Percentiles rank a stretch among this genome's conserved stretches.
Conservation (phyloP, 108 stramenopile genomes). For the Cyclotella kingstonii region DNA sequence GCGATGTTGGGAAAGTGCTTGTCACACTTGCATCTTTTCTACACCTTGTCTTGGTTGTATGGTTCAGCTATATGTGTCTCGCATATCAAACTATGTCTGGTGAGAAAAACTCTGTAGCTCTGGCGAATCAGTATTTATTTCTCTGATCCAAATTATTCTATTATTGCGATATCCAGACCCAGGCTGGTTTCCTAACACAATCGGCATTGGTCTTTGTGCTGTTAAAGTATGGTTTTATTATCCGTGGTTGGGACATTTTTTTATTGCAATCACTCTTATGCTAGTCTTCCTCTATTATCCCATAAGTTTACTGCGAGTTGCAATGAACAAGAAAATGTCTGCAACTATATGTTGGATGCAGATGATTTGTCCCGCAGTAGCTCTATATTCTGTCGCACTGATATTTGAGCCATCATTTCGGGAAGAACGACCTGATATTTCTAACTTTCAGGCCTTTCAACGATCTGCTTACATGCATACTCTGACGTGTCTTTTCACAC, state of each 20-base stretch:
- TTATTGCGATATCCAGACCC: constrained; percentile 14
- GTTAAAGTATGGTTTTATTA: constrained; percentile 75
- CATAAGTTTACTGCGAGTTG: constrained; percentile 56
- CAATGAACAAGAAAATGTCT: constrained; percentile 69
- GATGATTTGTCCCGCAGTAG: constrained; percentile 71
- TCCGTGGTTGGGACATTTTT: constrained; percentile 63
- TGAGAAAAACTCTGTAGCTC: too few species aligned
- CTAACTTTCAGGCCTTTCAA: constrained; percentile 63
- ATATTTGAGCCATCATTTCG: constrained; percentile 78
- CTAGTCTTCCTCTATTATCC: constrained; percentile 34
- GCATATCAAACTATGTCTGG: constrained; percentile 80
- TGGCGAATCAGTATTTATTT: too few species aligned
- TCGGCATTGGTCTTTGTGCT: constrained; percentile 69
- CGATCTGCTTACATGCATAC: constrained; percentile 70
- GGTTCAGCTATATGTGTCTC: constrained; percentile 80
- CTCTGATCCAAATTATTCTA: not conserved
- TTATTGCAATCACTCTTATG: constrained; percentile 75
- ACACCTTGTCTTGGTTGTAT: constrained; percentile 62
- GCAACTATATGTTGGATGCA: constrained; percentile 78
- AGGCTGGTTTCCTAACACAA: constrained; percentile 78
- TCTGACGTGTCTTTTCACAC: constrained; percentile 64
- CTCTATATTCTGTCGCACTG: constrained; percentile 67
- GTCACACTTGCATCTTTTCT: constrained; percentile 59
- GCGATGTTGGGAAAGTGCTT: constrained; percentile 54
- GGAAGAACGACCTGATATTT: constrained; percentile 76